Evolutionary conservation across 129 eudicot species (phyloP).

Genomic region (sunflower (Helianthus annuus)): DNA sequence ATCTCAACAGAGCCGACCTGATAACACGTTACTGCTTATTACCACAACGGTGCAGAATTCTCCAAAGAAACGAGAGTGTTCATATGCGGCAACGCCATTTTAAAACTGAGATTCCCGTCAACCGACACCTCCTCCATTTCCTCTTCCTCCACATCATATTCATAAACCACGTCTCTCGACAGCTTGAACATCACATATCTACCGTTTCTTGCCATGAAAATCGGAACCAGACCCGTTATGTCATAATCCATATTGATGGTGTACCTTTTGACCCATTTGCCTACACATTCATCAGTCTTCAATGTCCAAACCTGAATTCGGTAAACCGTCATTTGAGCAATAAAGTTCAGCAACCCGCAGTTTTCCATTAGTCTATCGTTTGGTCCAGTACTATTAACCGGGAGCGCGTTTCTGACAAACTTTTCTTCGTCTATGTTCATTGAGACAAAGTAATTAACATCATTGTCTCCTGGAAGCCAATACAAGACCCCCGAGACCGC

Average conservation of each 20-base stretch:
- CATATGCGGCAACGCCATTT: conserved; percentile 28
- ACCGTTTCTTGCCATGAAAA: conserved; percentile 32
- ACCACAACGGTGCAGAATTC: conserved; percentile 24
- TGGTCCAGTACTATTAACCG: conserved; percentile 22
- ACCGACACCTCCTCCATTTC: conserved; percentile 28
- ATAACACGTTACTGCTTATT: conserved; percentile 1
- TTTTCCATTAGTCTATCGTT: conserved; percentile 34
- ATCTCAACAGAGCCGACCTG: background rate
- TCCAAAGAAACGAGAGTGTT: conserved; percentile 33
- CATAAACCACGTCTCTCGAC: conserved; percentile 16
- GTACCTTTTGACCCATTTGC: conserved; percentile 36
- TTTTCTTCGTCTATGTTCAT: conserved; percentile 29
- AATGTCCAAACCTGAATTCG: conserved; percentile 38
- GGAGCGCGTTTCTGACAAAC: conserved; percentile 28
- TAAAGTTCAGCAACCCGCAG: conserved; percentile 34
- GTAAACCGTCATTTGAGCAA: conserved; percentile 40
- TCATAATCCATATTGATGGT: conserved; percentile 37
- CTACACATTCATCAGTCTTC: conserved; percentile 22
- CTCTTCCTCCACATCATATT: conserved; percentile 35
- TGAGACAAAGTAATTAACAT: conserved; percentile 24
- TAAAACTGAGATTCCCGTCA: conserved; percentile 7
- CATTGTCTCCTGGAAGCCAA: conserved; percentile 35
- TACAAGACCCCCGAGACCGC: conserved; percentile 34
- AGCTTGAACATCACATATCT: conserved; percentile 21
- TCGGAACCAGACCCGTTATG: conserved; percentile 32